Conservation (phyloP, 1,284 basidiomycete genomes). For the Apiotrichum montevideense region DNA sequence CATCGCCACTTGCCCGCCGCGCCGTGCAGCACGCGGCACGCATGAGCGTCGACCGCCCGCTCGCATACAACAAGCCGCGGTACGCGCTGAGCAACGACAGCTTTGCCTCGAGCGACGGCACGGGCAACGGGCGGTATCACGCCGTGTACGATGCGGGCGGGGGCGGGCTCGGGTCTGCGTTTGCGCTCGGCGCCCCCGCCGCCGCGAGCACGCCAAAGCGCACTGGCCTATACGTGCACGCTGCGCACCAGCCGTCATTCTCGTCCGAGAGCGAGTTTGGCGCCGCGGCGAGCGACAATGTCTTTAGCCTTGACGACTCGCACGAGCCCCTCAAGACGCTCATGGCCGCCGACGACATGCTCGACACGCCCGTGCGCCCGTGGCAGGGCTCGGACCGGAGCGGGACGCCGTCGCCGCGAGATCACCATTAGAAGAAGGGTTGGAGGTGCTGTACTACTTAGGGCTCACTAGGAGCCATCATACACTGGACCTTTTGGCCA, state of each 20-base stretch:
- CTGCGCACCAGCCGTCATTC: constrained; percentile 10
- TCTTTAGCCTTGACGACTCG: constrained; percentile 24
- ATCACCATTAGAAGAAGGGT: neutral
- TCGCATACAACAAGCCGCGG: neutral
- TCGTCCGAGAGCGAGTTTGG: constrained; percentile 22
- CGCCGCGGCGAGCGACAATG: constrained; percentile 15
- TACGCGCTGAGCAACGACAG: constrained; percentile 2
- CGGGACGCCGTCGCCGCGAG: constrained; percentile 12
- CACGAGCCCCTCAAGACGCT: neutral
- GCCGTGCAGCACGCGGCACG: constrained; percentile 2
- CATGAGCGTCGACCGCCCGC: constrained; percentile 5
- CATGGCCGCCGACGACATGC: constrained; percentile 1
- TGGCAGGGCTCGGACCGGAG: constrained; percentile 9
- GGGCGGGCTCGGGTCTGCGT: too few relatives aligned
- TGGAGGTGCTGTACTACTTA: too few relatives aligned
- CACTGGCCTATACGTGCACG: constrained; percentile 10
- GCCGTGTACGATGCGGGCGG: too few relatives aligned
- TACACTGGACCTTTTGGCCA: too few relatives aligned
- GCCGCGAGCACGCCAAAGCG: neutral
- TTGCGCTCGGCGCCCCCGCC: neutral
- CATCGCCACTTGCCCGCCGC: constrained; percentile 9
- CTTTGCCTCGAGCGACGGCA: neutral
- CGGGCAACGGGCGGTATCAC: neutral
- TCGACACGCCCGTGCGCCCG: constrained; percentile 7
- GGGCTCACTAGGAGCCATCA: too few relatives aligned